Evolutionary conservation across 2,329 filamentous ascomycete species (phyloP), one percentile per base, ranked within the genome.

Genomic region (Fusarium coffeatum): DNA sequence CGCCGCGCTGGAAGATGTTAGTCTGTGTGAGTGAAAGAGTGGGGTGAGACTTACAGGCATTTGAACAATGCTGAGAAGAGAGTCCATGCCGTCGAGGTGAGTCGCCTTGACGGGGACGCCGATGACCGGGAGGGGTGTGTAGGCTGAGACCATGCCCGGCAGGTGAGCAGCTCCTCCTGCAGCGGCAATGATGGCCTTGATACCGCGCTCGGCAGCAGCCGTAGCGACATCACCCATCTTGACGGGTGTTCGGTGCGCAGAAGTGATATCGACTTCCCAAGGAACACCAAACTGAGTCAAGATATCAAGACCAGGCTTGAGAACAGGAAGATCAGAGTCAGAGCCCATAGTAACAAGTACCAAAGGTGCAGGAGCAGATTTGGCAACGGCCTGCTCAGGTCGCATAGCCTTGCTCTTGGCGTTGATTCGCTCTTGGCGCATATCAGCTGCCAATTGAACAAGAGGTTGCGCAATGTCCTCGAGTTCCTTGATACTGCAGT

Each of bases 301-400:
- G 34, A 93, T 85, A 61, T 91, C 86, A 22, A 93, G 82, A 2
- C 87, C 91, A 1, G 87, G 86, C 65, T 85, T 85, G 41, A 94
- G 87, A 18, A 92, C 87, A 4, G 86, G 87, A 25, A 94, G 85
- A 76, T 94, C 92, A 12, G 90, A 93, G 81, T 93, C 91, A 2
- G 92, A 95, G 40, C 93, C 93, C 92, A 95, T 95, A 28, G 93
- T 93, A 5, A 96, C 88, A 15, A 92, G 88, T 3, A 96, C 90
- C 1, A 93, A 79, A 0, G 91, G 90, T 5, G 58, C 55, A 63
- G 47, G 64, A 0, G 59, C 3, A 7, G 63, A 51, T 22, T 72
- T 49, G 3, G 49, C n/a, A 23, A 45, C 48, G 6, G 67, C 51
- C 28, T 76, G 74, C 15, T 74, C 72, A 20, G 78, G 83, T 18